Evolutionary conservation across 1,284 basidiomycete species (phyloP).

Genomic region (Trametes versicolor): DNA sequence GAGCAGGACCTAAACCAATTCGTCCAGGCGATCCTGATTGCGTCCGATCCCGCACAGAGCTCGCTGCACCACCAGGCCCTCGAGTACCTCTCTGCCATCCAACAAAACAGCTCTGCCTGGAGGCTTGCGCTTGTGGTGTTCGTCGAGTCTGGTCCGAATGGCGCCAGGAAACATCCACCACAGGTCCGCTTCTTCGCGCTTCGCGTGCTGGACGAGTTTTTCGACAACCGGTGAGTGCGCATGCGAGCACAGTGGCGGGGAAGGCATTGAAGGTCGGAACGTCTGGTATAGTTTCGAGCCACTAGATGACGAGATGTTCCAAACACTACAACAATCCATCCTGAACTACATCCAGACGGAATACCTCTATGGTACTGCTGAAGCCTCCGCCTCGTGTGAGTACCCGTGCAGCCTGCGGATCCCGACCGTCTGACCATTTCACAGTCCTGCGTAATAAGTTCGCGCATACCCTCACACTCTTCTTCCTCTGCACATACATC

Average conservation of each 20-base stretch:
- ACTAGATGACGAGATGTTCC: constrained; percentile 75
- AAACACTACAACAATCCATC: constrained; percentile 73
- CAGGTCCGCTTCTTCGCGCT: constrained; percentile 89
- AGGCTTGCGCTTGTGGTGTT: constrained; percentile 80
- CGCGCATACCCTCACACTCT: constrained; percentile 94
- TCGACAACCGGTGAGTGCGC: constrained; percentile 80
- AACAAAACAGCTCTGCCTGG: constrained; percentile 84
- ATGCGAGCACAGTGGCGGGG: not conserved
- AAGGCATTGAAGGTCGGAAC: not conserved
- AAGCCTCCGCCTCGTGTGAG: constrained; percentile 79
- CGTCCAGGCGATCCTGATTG: constrained; percentile 85
- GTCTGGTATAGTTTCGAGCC: constrained; percentile 65
- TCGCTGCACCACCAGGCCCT: constrained; percentile 83
- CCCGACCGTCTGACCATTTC: not conserved
- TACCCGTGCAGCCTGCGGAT: constrained; percentile 26
- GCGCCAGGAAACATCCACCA: constrained; percentile 70
- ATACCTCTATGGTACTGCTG: constrained; percentile 80
- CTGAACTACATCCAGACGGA: constrained; percentile 83
- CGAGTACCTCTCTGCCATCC: constrained; percentile 80
- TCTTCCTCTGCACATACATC: constrained; percentile 93
- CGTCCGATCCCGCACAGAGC: constrained; percentile 79
- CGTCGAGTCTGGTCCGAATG: constrained; percentile 66
- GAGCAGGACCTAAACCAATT: constrained; percentile 80
- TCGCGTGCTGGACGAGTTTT: constrained; percentile 86
- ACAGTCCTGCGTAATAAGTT: constrained; percentile 96